Evolutionary conservation across 2,329 filamentous ascomycete species (phyloP).

Genomic region (Phyllosticta citribraziliensis): DNA sequence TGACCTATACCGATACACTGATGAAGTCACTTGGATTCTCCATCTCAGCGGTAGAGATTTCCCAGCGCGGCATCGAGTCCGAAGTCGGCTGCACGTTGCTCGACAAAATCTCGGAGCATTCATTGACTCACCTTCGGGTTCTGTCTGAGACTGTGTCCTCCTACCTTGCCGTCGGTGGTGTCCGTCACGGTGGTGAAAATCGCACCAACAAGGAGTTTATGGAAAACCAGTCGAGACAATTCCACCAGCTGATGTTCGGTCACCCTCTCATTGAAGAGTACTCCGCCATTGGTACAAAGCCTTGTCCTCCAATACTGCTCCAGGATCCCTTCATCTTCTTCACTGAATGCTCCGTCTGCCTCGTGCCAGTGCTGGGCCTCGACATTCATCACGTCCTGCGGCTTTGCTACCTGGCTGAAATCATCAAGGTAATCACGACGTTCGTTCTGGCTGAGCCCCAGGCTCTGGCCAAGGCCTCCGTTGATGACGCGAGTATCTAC

Average conservation of each 20-base stretch:
- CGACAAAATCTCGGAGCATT: constrained; percentile 74
- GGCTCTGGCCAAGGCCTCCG: constrained; percentile 1
- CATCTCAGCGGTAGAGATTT: constrained; percentile 81
- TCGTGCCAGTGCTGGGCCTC: constrained; percentile 57
- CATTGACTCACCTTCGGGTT: constrained; percentile 77
- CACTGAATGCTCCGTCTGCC: constrained; percentile 63
- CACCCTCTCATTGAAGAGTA: constrained; percentile 33
- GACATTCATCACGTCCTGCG: constrained; percentile 73
- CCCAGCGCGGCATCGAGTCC: constrained; percentile 74
- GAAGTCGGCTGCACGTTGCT: constrained; percentile 62
- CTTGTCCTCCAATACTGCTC: constrained; percentile 47
- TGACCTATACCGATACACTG: constrained; percentile 48
- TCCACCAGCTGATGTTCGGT: constrained; percentile 64
- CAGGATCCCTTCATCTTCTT: constrained; percentile 73
- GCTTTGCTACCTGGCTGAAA: constrained; percentile 82
- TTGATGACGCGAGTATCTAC: constrained; percentile 1
- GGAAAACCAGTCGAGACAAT: constrained; percentile 59
- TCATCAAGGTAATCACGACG: constrained; percentile 66
- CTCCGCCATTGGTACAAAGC: constrained; percentile 32
- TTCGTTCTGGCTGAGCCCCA: constrained; percentile 27
- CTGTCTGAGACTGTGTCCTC: constrained; percentile 80
- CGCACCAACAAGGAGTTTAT: constrained; percentile 57
- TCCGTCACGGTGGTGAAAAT: constrained; percentile 48
- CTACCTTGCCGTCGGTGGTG: constrained; percentile 67
- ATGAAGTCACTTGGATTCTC: constrained; percentile 67